Evolutionary conservation across 192 early-diverging fungal genomes (phyloP), one percentile per base, ranked within the genome.

Genomic region (Chytriomyces hyalinus): DNA sequence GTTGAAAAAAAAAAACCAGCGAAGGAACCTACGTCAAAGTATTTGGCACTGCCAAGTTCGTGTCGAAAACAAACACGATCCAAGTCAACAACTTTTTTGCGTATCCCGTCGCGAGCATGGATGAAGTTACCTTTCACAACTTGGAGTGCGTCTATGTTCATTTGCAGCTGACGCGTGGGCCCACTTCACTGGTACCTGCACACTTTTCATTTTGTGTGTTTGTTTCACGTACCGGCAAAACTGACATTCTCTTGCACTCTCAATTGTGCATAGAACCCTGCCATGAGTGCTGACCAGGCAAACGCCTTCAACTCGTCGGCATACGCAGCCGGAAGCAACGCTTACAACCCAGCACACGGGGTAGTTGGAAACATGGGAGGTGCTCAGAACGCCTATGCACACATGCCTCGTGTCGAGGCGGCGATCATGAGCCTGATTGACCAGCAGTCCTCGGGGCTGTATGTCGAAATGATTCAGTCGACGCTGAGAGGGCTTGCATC

Each of bases 51-150:
- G 73, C 49, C 83, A 91, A 59, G 77, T 94, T 44, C 89, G 81
- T 60, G 92, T 91, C 78, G 85, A 92, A 67, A 76, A 85, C 51
- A 86, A 87, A 65, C 80, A 85, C 47, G 1, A 13, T 75, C 8
- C 9, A 48, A 22, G 7, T 75, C 15, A 49, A 17, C 10, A 81
- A 73, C 36, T 67, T 94, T 48, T 80, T 82, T 17, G 86, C 87
- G 5, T 85, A 84, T 74, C 87, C 87, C 26, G 85, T 97, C 13
- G 82, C 80, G 6, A 86, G 91, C 65, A 84, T 89, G 61, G 92
- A 97, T 83, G 93, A 95, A 78, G 83, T 95, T 50, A 87, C 92
- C 0, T 92, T 89, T 74, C 95, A 95, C 76, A 86, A 86, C 49
- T 75, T 95, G 48, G 90, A 93, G 65, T 89, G 85, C 66, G 88